Conservation (phyloP, 2,329 filamentous ascomycete species). For the Fusarium dlaminii region DNA sequence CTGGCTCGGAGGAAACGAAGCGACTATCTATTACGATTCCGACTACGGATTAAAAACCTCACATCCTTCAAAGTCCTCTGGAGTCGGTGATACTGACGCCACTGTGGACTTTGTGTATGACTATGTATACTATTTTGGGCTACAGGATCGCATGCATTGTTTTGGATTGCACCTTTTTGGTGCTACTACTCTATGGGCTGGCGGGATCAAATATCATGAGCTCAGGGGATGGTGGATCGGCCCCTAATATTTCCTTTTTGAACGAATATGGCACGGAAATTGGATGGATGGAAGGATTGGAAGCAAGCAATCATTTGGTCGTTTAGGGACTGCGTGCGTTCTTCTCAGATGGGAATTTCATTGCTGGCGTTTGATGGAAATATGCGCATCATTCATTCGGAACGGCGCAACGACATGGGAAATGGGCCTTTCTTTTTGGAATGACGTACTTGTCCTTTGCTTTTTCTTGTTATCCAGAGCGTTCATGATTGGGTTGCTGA, state of each 20-base stretch:
- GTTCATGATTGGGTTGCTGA: constrained; percentile 35
- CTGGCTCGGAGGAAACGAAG: constrained; percentile 38
- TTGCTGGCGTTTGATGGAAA: constrained; percentile 29
- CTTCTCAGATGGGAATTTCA: neutral
- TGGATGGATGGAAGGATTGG: constrained; percentile 11
- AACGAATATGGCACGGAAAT: constrained; percentile 20
- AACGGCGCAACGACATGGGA: constrained; percentile 29
- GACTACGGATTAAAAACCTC: constrained; percentile 20
- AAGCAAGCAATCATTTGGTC: constrained; percentile 7
- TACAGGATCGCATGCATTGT: constrained; percentile 29
- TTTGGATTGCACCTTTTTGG: constrained; percentile 11
- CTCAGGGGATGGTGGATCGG: neutral
- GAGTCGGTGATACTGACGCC: neutral
- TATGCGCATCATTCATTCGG: constrained; percentile 28
- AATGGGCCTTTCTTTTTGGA: constrained; percentile 11
- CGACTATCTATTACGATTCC: constrained; percentile 45
- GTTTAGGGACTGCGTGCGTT: neutral
- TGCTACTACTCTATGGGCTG: neutral
- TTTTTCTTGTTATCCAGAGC: constrained; percentile 29
- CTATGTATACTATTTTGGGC: constrained; percentile 33
- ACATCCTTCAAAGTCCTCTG: neutral
- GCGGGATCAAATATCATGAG: neutral
- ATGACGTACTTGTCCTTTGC: constrained; percentile 20
- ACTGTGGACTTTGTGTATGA: constrained; percentile 33
- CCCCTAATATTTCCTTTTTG: constrained; percentile 13